A percentile compares a stretch with the other conserved stretches of the same genome.
Conservation (phyloP, 2,329 filamentous ascomycete genomes). For the Dactylonectria macrodidyma region DNA sequence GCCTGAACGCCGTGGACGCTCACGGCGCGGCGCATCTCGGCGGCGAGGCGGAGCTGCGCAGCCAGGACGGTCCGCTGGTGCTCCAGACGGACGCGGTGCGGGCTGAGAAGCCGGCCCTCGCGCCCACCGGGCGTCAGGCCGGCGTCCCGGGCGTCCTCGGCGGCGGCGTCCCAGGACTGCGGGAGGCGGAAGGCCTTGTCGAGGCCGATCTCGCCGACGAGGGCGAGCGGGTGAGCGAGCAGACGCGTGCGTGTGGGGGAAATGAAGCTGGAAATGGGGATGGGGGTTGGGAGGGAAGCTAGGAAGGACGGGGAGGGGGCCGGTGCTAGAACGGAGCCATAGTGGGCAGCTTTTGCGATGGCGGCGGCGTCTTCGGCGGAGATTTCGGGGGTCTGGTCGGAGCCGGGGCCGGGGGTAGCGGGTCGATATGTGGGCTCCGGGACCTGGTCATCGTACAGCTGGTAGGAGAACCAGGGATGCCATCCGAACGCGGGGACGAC, state of each 20-base stretch:
- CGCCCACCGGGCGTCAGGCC: conserved; percentile 77
- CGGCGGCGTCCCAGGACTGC: conserved; percentile 63
- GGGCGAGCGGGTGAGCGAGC: conserved; percentile 70
- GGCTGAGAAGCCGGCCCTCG: conserved; percentile 77
- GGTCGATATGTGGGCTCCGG: conserved; percentile 55
- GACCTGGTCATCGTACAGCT: conserved; percentile 75
- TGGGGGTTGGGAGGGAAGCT: conserved; percentile 70
- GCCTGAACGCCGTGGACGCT: conserved; percentile 84
- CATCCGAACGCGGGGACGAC: conserved; percentile 84
- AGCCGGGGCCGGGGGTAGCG: conserved; percentile 27
- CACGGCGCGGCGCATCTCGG: conserved; percentile 74
- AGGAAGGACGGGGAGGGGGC: conserved; percentile 60
- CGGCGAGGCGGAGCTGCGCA: conserved; percentile 80
- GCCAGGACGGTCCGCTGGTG: conserved; percentile 79
- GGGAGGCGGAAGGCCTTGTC: conserved; percentile 85
- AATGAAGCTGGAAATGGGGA: conserved; percentile 72
- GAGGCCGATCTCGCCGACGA: conserved; percentile 84
- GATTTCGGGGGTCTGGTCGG: conserved; percentile 5
- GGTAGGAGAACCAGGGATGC: conserved; percentile 90
- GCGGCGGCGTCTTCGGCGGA: conserved; percentile 32
- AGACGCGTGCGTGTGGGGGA: conserved; percentile 70
- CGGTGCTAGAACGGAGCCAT: conserved; percentile 76
- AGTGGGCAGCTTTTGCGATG: conserved; percentile 69
- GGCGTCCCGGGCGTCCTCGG: conserved; percentile 46
- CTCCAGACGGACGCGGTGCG: conserved; percentile 75